Conservation (phyloP, 2,329 filamentous ascomycete genomes). For the Alternaria angustiovoidea region DNA sequence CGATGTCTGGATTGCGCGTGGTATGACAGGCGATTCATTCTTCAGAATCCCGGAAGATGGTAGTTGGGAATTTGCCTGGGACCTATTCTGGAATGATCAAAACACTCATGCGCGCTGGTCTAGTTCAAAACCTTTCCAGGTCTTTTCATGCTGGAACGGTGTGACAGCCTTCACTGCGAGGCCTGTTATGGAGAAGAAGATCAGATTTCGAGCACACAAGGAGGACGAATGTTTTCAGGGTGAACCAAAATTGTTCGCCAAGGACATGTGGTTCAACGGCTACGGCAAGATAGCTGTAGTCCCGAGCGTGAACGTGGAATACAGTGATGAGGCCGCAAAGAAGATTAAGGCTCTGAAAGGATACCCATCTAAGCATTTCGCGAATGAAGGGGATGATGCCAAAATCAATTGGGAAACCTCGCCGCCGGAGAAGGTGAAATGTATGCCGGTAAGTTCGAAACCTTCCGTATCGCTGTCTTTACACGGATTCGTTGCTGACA, state of each 20-base stretch:
- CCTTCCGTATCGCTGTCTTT: too few species aligned
- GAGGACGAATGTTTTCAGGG: constrained; percentile 61
- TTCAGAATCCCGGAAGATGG: constrained; percentile 62
- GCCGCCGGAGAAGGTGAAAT: constrained; percentile 60
- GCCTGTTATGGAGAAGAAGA: constrained; percentile 55
- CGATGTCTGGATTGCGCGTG: constrained; percentile 65
- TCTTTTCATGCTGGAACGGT: constrained; percentile 70
- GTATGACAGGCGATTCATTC: constrained; percentile 63
- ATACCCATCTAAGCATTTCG: constrained; percentile 52
- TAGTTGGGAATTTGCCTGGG: constrained; percentile 52
- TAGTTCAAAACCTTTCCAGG: constrained; percentile 62
- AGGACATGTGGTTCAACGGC: constrained; percentile 59
- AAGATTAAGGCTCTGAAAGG: constrained; percentile 62
- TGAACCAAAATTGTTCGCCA: constrained; percentile 65
- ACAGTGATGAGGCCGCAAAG: constrained; percentile 57
- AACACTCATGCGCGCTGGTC: constrained; percentile 47
- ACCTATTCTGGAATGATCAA: constrained; percentile 60
- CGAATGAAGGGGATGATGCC: constrained; percentile 39
- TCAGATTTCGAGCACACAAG: constrained; percentile 56
- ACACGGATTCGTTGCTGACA: too few species aligned
- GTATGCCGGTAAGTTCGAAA: constrained; percentile 49
- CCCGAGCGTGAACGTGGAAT: constrained; percentile 65
- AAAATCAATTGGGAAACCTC: constrained; percentile 55
- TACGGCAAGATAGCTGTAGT: constrained; percentile 63
- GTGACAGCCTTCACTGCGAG: constrained; percentile 59